These are phyloP conservation scores for Wickerhamomyces pijperi DNA, from an alignment of 805 yeast species.

Conservation along the genomic window DNA sequence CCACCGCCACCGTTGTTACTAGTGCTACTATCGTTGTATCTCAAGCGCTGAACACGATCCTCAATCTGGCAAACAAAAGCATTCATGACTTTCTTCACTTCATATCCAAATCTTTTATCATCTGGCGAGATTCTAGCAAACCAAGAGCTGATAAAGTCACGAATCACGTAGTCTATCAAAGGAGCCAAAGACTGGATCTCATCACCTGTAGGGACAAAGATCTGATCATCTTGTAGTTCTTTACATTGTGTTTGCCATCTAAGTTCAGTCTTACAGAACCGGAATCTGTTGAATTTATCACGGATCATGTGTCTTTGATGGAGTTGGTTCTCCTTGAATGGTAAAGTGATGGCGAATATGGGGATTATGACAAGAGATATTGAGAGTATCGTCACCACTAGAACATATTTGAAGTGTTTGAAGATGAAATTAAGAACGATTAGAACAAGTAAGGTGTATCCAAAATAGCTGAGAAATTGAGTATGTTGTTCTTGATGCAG, in stretches of 20 bases:
- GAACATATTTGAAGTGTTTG: not conserved
- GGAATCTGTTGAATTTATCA: constrained; percentile 12
- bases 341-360: constrained; percentile 2
- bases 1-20: too few relatives aligned
- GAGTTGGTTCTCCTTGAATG: constrained; percentile 2
- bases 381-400: too few relatives aligned
- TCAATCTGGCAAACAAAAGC: too few relatives aligned
- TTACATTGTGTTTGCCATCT: constrained; percentile 20
- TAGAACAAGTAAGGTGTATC: not conserved
- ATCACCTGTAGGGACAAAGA: constrained; percentile 1
- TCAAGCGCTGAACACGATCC: too few relatives aligned
- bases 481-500: too few relatives aligned
- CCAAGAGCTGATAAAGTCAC: constrained; percentile 51
- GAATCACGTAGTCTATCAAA: constrained; percentile 33
- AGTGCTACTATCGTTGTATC: too few relatives aligned
- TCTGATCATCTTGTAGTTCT: constrained; percentile 6
- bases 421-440: not conserved
- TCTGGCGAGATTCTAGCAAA: constrained; percentile 32
- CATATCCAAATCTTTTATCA: constrained; percentile 24
- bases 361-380: not conserved
- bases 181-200: constrained; percentile 32
- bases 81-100: constrained; percentile 19
- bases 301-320: constrained; percentile 1
- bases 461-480: not conserved
- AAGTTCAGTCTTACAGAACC: constrained; percentile 17